phyloP scores from a whole-genome alignment of 257 asterid genomes.

The Penstemon barbatus region DNA sequence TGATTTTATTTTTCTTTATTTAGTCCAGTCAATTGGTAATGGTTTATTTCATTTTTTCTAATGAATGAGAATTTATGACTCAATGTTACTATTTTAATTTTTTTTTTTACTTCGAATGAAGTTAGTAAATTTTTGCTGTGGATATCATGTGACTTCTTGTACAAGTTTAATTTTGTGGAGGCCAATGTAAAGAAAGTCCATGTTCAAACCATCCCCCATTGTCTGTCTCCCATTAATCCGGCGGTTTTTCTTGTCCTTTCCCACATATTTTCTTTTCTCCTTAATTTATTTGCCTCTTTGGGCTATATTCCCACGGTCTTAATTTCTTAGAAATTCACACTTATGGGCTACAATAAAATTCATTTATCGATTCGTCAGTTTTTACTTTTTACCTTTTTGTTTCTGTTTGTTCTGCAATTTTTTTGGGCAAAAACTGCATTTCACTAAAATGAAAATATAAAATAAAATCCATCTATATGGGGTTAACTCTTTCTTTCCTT shows the following conservation, averaged over 20 bases:
- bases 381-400: too few species aligned
- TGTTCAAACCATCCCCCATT: slow-evolving; percentile 33
- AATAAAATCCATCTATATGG: too few species aligned
- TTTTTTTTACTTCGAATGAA: slow-evolving; percentile 25
- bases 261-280: neutral
- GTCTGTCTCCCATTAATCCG: slow-evolving; percentile 32
- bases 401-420: too few species aligned
- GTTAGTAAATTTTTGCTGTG: slow-evolving; percentile 2
- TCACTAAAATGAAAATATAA: too few species aligned
- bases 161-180: slow-evolving; percentile 21
- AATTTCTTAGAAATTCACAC: neutral
- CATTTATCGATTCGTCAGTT: too few species aligned
- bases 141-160: slow-evolving; percentile 27
- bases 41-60: too few species aligned
- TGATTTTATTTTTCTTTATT: too few species aligned
- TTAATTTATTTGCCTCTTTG: neutral
- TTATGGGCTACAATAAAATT: neutral
- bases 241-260: slow-evolving; percentile 29
- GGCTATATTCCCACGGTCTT: neutral
- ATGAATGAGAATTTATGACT: too few species aligned
- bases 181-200: slow-evolving; percentile 25
- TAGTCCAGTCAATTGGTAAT: too few species aligned
- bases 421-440: too few species aligned
- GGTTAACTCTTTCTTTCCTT: too few species aligned
- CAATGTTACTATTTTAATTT: neutral